These are phyloP conservation scores for Tylopilus balloui DNA, from an alignment of 768 basidiomycete genomes.

Conservation along the genomic window DNA sequence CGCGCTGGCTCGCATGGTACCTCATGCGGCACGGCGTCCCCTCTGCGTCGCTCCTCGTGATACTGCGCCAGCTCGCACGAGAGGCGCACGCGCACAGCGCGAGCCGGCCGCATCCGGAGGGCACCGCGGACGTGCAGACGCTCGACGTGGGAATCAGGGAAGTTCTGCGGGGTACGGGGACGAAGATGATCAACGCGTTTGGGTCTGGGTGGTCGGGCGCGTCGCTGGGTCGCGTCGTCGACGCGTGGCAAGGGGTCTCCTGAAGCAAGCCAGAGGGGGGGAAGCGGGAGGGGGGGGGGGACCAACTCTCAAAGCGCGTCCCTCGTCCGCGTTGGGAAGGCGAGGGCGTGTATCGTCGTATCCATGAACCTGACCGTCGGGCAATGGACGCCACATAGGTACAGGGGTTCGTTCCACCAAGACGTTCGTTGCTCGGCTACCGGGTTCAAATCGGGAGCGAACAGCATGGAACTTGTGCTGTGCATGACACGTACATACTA, in stretches of 20 bases:
- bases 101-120: constrained; percentile 46
- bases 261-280: too few relatives aligned
- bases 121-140: constrained; percentile 36
- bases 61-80: constrained; percentile 56
- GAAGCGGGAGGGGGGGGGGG: too few relatives aligned
- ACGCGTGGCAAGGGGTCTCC: constrained; percentile 43
- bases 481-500: background rate
- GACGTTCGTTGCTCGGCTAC: too few relatives aligned
- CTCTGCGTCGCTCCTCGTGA: constrained; percentile 58
- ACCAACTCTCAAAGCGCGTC: too few relatives aligned
- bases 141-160: constrained; percentile 68
- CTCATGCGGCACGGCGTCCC: constrained; percentile 66
- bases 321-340: too few relatives aligned
- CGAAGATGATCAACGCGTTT: constrained; percentile 66
- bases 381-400: too few relatives aligned
- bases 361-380: too few relatives aligned
- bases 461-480: background rate
- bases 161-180: constrained; percentile 81
- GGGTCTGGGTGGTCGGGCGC: constrained; percentile 72
- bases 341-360: too few relatives aligned
- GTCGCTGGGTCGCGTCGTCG: constrained; percentile 63
- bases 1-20: constrained; percentile 62
- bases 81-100: constrained; percentile 59
- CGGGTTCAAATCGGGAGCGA: background rate
- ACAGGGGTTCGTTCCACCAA: background rate